Evolutionary conservation across 176 grass and related monocot genomes (phyloP).

Genomic region (Hordeum marinum): DNA sequence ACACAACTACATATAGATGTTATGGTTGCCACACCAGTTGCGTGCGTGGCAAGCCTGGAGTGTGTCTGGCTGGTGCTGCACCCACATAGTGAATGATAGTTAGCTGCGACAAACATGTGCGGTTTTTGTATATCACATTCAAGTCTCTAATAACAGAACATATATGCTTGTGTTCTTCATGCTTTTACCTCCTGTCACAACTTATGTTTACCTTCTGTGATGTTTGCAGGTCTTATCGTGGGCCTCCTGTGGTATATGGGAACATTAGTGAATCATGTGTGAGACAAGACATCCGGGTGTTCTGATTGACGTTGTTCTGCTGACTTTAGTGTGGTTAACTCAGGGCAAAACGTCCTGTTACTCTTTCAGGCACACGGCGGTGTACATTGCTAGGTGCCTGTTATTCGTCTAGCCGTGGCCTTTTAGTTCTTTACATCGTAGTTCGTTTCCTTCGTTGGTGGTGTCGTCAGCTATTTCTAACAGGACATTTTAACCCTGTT

Average conservation of each 20-base stretch:
- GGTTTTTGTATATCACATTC: not conserved
- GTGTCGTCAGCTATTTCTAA: constrained; percentile 25
- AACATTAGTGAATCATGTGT: constrained; percentile 22
- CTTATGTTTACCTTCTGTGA: not conserved
- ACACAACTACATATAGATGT: not conserved
- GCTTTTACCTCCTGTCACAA: not conserved
- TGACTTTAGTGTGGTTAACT: constrained; percentile 34
- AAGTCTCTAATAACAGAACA: not conserved
- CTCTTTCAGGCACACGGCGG: constrained; percentile 9
- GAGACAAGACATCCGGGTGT: constrained; percentile 17
- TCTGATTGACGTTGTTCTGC: constrained; percentile 31
- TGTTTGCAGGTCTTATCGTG: constrained; percentile 34
- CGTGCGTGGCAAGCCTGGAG: not conserved
- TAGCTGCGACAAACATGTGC: not conserved
- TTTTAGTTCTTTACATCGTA: not conserved
- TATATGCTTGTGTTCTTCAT: not conserved
- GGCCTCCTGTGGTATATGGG: constrained; percentile 1
- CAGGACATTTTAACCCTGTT: constrained; percentile 57
- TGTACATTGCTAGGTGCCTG: constrained; percentile 53
- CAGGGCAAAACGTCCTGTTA: not conserved
- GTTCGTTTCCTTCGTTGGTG: not conserved
- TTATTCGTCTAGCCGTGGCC: constrained; percentile 8
- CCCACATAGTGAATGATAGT: not conserved
- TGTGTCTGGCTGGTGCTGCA: not conserved
- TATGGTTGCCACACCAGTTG: not conserved